These are phyloP conservation scores for Cytospora paraplurivora DNA, from an alignment of 2,329 filamentous ascomycete species.

Conservation along the genomic window DNA sequence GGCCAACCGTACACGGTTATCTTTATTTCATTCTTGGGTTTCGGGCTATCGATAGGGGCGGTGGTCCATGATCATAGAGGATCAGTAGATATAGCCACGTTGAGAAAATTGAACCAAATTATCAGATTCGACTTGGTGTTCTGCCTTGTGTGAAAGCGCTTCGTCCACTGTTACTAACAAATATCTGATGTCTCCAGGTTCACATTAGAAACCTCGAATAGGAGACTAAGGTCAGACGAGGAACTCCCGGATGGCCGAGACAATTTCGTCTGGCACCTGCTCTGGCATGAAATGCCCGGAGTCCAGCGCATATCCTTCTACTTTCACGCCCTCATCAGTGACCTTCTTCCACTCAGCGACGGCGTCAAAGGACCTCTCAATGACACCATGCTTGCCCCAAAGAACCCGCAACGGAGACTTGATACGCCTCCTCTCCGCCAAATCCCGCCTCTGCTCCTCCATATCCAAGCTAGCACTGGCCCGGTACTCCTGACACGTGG, in stretches of 20 bases:
- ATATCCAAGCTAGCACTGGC: slow-evolving; percentile 55
- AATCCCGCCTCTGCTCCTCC: slow-evolving; percentile 50
- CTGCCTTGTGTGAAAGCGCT: too few species aligned
- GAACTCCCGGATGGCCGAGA: slow-evolving; percentile 45
- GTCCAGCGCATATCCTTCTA: slow-evolving; percentile 47
- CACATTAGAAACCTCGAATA: not conserved
- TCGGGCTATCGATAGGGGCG: not conserved
- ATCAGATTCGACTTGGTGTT: not conserved
- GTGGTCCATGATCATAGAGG: not conserved
- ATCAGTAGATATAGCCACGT: not conserved
- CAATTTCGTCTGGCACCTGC: slow-evolving; percentile 50
- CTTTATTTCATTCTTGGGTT: not conserved
- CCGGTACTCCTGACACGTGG: slow-evolving; percentile 59
- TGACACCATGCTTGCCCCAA: slow-evolving; percentile 51
- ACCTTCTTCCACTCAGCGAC: slow-evolving; percentile 55
- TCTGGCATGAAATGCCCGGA: slow-evolving; percentile 55
- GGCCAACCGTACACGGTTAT: slow-evolving; percentile 17
- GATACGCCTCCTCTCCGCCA: slow-evolving; percentile 46
- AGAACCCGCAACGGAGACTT: slow-evolving; percentile 50
- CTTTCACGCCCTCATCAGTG: slow-evolving; percentile 37
- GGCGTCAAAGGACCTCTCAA: slow-evolving; percentile 53
- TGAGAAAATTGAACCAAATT: not conserved
- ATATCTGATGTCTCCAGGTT: not conserved
- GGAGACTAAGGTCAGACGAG: slow-evolving; percentile 6
- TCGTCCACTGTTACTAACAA: not conserved